A percentile compares a stretch with the other conserved stretches of the same genome.
phyloP scores from a whole-genome alignment of 2,329 filamentous ascomycete genomes.

The Ceratocystis lukuohia region DNA sequence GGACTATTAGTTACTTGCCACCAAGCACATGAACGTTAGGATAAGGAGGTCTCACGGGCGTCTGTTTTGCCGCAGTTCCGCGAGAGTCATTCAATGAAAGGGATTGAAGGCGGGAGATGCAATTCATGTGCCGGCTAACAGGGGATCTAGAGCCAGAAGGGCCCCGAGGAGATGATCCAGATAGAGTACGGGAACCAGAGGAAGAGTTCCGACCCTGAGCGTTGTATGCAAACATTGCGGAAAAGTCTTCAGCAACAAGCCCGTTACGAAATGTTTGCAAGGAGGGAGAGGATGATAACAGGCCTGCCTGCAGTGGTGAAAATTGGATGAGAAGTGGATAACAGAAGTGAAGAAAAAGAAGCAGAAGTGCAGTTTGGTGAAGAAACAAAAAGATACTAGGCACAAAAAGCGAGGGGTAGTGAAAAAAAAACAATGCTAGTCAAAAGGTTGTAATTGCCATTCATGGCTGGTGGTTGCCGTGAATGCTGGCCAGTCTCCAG shows the following conservation, averaged over 20 bases:
- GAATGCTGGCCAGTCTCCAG: not conserved
- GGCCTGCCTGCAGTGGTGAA: constrained; percentile 1
- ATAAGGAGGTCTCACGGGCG: constrained; percentile 6
- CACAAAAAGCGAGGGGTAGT: not conserved
- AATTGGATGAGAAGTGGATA: constrained; percentile 6
- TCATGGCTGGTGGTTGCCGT: constrained; percentile 5
- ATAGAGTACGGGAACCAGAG: not conserved
- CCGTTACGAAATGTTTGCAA: constrained; percentile 1
- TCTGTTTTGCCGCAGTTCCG: constrained; percentile 1
- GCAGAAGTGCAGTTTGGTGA: not conserved
- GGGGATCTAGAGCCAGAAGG: constrained; percentile 5
- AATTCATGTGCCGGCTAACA: not conserved
- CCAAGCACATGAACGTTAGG: not conserved
- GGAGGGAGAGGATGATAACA: constrained; percentile 1
- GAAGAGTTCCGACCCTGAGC: constrained; percentile 8
- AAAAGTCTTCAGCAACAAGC: constrained; percentile 6
- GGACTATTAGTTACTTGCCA: not conserved
- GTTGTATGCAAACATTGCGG: constrained; percentile 14
- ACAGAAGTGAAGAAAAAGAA: not conserved
- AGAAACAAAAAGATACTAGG: not conserved
- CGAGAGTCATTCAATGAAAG: constrained; percentile 8
- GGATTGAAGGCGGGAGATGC: constrained; percentile 1
- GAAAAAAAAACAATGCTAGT: not conserved
- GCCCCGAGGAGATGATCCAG: not conserved
- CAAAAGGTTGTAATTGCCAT: not conserved